phyloP scores from a whole-genome alignment of 2,329 filamentous ascomycete genomes.

The Teratosphaeria pseudoeucalypti region DNA sequence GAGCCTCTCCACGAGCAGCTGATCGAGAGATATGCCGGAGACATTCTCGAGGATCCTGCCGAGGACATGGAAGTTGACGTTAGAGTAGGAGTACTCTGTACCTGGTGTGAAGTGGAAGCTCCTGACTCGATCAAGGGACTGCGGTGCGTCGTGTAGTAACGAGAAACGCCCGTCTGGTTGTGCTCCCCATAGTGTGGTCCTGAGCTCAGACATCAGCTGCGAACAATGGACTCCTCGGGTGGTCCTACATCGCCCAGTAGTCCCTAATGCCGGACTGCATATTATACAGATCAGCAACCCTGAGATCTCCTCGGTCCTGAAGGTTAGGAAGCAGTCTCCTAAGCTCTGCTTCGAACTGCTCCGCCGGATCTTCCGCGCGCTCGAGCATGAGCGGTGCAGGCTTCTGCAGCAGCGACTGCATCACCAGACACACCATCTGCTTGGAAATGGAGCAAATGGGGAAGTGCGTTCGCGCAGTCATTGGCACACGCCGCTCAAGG shows the following conservation, averaged over 20 bases:
- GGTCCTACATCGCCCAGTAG: constrained; percentile 32
- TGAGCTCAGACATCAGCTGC: neutral
- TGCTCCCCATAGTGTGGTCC: constrained; percentile 33
- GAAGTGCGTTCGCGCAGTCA: constrained; percentile 28
- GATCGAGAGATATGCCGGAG: constrained; percentile 25
- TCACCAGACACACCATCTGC: constrained; percentile 24
- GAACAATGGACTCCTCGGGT: neutral
- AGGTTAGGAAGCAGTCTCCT: constrained; percentile 24
- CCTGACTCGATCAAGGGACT: constrained; percentile 9
- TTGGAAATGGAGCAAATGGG: constrained; percentile 41
- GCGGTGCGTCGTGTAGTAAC: constrained; percentile 24
- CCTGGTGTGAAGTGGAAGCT: constrained; percentile 35
- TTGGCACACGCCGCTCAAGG: constrained; percentile 27
- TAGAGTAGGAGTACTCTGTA: constrained; percentile 35
- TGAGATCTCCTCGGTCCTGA: constrained; percentile 19
- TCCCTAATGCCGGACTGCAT: constrained; percentile 37
- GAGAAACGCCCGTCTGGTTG: constrained; percentile 31
- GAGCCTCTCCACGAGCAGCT: constrained; percentile 29
- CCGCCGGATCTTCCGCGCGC: constrained; percentile 4
- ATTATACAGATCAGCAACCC: constrained; percentile 28
- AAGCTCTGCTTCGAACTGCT: constrained; percentile 17
- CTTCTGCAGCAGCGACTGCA: constrained; percentile 24
- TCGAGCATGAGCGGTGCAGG: constrained; percentile 21
- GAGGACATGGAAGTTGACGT: constrained; percentile 34
- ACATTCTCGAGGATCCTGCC: constrained; percentile 31